These are phyloP conservation scores for Hygrophorus russula DNA, from an alignment of 768 basidiomycete genomes.

Conservation along the genomic window DNA sequence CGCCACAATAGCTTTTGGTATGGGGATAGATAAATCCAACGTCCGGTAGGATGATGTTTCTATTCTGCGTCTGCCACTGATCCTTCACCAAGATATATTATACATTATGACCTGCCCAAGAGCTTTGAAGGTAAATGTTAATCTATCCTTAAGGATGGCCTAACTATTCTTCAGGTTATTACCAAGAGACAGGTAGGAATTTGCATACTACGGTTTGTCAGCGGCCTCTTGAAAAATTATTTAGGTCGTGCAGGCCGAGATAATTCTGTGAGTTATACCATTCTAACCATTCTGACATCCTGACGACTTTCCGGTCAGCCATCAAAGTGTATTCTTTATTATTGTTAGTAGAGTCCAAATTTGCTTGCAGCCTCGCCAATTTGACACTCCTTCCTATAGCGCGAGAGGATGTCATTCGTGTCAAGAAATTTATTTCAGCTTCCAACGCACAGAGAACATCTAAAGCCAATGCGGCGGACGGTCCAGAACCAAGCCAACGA, in stretches of 20 bases:
- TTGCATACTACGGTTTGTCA: not conserved
- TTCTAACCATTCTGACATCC: not conserved
- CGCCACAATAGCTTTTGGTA: slow-evolving; percentile 76
- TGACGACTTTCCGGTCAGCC: slow-evolving; percentile 32
- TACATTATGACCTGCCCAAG: slow-evolving; percentile 76
- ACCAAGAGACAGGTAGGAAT: slow-evolving; percentile 70
- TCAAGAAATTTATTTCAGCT: slow-evolving; percentile 39
- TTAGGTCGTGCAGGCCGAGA: slow-evolving; percentile 76
- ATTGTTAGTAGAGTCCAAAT: slow-evolving; percentile 41
- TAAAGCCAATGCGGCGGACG: slow-evolving; percentile 31
- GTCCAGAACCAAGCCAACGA: slow-evolving; percentile 56
- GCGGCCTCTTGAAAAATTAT: slow-evolving; percentile 1
- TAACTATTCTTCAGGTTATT: slow-evolving; percentile 43
- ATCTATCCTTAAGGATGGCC: slow-evolving; percentile 2
- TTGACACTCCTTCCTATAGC: slow-evolving; percentile 26
- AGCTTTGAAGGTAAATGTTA: slow-evolving; percentile 60
- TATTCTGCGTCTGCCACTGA: not conserved
- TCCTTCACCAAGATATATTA: slow-evolving; percentile 43
- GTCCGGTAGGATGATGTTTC: slow-evolving; percentile 34
- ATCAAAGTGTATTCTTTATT: slow-evolving; percentile 73
- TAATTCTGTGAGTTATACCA: slow-evolving; percentile 39
- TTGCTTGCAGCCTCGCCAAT: not conserved
- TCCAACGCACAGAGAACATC: slow-evolving; percentile 33
- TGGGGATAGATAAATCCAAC: slow-evolving; percentile 79
- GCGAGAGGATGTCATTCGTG: slow-evolving; percentile 58